Base-by-base conservation (phyloP, 1,284 basidiomycete species). In the Rhizopogon hawkerae region DNA sequence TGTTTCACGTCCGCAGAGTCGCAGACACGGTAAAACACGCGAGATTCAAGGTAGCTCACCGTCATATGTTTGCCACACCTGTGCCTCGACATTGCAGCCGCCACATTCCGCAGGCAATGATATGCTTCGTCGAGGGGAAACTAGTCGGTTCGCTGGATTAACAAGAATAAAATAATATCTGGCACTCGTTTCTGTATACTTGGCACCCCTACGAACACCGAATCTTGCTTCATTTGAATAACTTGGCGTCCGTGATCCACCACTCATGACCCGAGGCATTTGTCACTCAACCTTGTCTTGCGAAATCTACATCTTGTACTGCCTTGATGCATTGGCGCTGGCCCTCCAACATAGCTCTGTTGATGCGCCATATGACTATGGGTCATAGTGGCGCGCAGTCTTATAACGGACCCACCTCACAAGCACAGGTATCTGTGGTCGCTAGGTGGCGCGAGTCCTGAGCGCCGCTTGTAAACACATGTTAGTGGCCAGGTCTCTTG, bases 61-160 rank as follows among this genome's bases (percentile, higher is more conserved):
- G 2, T 62, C 63, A 1, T 65, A 62, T 43, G 46, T 62, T 34
- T 65, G 60, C 39, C 60, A 58, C 35, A 26, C 51, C 51, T 62
- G 60, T 23, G 60, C 43, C 44, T 60, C 58, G 1, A 5, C 56
- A 53, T 26, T 56, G 56, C 1, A 54, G 37, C 56, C 50, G 11
- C 60, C 58, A 16, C 52, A 46, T 1, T 49, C 56, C 5, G 42
- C 48, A 24, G 14, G 38, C 10, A 39, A 26, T 16, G n/a, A 6
- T 10, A 14, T 16, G 38, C 9, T 10, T 24, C 14, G n/a, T 41
- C 9, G 4, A 26, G 10, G 14, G 8, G 5, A 11, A 26, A 14
- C 10, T 29, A 10, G 10, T 41, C 29, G 23, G 38, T 39, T 39
- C 14, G 2, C 24, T 29, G 10, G 24, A 14, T 29, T 16, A 4